A percentile compares a stretch with the other conserved stretches of the same genome.
Evolutionary conservation across 768 basidiomycete species (phyloP).

Genomic region (Cystobasidium tubakii): DNA sequence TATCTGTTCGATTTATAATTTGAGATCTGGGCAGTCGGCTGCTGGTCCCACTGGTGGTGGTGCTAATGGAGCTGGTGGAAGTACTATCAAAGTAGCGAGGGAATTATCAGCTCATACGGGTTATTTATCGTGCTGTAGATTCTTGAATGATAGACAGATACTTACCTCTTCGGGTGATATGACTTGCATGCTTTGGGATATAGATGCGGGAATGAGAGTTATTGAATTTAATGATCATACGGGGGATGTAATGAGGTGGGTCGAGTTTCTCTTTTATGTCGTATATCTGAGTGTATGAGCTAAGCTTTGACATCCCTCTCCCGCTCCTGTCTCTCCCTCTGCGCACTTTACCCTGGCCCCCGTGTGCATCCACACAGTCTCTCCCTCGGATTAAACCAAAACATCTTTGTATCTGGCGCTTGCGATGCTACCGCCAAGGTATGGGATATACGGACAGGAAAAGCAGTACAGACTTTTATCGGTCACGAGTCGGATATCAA

Average conservation of each 20-base stretch:
- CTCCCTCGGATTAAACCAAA: conserved; percentile 88
- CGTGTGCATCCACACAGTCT: conserved; percentile 55
- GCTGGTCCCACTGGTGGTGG: not conserved
- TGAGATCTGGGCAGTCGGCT: conserved; percentile 56
- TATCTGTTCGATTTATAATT: conserved; percentile 96
- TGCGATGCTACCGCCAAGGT: conserved; percentile 98
- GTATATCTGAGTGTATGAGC: not conserved
- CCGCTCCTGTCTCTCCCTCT: not conserved
- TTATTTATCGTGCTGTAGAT: conserved; percentile 95
- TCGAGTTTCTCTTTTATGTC: conserved; percentile 5
- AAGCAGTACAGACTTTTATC: conserved; percentile 95
- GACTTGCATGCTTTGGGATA: conserved; percentile 99
- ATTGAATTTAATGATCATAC: conserved; percentile 99
- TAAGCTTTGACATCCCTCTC: not conserved
- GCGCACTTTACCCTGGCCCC: no score
- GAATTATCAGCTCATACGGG: conserved; percentile 96
- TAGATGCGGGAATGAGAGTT: conserved; percentile 93
- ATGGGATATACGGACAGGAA: conserved; percentile 97
- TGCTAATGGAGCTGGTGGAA: conserved; percentile 52
- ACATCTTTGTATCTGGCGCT: conserved; percentile 95
- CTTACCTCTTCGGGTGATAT: conserved; percentile 97
- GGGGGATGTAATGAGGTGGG: conserved; percentile 98
- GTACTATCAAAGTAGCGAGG: conserved; percentile 76
- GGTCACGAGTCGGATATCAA: conserved; percentile 99
- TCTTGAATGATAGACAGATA: conserved; percentile 98